phyloP scores from a whole-genome alignment of 495 filamentous ascomycete genomes.

The Penicillium steckii region DNA sequence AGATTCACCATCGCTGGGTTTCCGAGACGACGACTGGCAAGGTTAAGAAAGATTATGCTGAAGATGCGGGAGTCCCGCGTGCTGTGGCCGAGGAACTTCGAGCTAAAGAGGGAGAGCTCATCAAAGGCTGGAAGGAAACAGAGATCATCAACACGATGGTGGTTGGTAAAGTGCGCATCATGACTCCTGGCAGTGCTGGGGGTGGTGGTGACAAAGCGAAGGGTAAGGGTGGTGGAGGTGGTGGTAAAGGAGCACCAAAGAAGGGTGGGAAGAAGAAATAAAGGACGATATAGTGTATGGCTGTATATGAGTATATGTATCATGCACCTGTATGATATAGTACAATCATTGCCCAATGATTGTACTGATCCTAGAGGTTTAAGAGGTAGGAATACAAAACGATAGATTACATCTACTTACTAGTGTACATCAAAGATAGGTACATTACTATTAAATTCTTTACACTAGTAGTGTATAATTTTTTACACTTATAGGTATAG shows the following conservation, averaged over 20 bases:
- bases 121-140: slow-evolving; percentile 75
- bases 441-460: too few species aligned
- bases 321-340: too few species aligned
- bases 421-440: too few species aligned
- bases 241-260: slow-evolving; percentile 32
- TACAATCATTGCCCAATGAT: too few species aligned
- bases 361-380: too few species aligned
- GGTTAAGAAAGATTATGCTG: slow-evolving; percentile 47
- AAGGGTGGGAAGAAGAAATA: slow-evolving; percentile 15
- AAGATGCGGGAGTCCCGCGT: slow-evolving; percentile 53
- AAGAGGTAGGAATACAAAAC: too few species aligned
- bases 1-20: slow-evolving; percentile 76
- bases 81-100: slow-evolving; percentile 75
- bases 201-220: slow-evolving; percentile 45
- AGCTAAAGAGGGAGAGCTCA: slow-evolving; percentile 76
- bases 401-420: too few species aligned
- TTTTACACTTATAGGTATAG: too few species aligned
- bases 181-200: slow-evolving; percentile 53
- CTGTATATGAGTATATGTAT: too few species aligned
- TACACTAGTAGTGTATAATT: too few species aligned
- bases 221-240: slow-evolving; percentile 43
- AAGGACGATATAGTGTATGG: too few species aligned
- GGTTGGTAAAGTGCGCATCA: slow-evolving; percentile 81
- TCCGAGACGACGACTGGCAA: slow-evolving; percentile 48
- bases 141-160: slow-evolving; percentile 81